These are phyloP conservation scores for Sarcocystis neurona DNA, from an alignment of 169 alveolate genomes.

Conservation along the genomic window DNA sequence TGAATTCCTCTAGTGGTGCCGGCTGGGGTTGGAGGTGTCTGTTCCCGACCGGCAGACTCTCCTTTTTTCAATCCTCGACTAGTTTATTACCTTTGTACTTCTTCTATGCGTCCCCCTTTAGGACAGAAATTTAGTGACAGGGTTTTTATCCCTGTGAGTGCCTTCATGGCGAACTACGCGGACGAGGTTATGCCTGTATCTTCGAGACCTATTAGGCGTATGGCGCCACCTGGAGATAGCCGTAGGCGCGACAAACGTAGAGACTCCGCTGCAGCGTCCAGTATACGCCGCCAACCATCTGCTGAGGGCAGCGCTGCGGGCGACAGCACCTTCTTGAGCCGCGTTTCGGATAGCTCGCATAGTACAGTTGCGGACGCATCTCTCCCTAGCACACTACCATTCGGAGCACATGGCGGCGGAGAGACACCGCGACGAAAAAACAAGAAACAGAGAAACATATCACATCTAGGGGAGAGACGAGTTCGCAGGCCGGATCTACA, in stretches of 20 bases:
- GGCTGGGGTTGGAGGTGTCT: not conserved
- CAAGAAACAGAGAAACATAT: not conserved
- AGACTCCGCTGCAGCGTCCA: too few species aligned
- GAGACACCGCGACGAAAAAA: too few species aligned
- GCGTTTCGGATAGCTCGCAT: too few species aligned
- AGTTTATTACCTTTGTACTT: not conserved
- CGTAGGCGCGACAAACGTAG: not conserved
- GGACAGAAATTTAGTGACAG: constrained; percentile 73
- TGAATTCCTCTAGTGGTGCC: not conserved
- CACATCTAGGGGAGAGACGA: not conserved
- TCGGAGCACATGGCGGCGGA: too few species aligned
- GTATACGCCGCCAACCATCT: too few species aligned
- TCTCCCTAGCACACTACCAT: not conserved
- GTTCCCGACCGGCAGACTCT: not conserved
- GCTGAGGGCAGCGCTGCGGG: too few species aligned
- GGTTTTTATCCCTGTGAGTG: constrained; percentile 70
- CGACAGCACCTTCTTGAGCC: too few species aligned
- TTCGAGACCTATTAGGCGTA: constrained; percentile 7
- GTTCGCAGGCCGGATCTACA: too few species aligned
- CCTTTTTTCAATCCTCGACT: not conserved
- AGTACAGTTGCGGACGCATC: not conserved
- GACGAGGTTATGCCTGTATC: constrained; percentile 41
- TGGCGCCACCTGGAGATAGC: not conserved
- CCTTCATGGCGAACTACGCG: constrained; percentile 63
- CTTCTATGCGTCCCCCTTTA: too few species aligned